Evolutionary conservation across 2,329 filamentous ascomycete genomes (phyloP).

Genomic region (Colletotrichum graminicola): DNA sequence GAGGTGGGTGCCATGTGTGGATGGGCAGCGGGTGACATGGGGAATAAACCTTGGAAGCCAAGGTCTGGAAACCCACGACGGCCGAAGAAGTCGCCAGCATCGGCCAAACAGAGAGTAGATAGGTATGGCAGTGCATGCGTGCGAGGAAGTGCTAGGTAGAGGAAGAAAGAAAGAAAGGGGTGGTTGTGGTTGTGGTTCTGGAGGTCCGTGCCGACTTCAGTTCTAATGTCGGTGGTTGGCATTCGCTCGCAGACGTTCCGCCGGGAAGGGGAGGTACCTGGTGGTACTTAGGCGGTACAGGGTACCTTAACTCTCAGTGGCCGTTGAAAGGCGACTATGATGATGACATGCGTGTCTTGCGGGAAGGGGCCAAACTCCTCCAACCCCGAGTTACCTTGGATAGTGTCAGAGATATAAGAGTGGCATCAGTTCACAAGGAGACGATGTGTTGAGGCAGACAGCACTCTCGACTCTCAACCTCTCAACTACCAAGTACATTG

Average conservation of each 20-base stretch:
- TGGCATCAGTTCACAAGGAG: neutral
- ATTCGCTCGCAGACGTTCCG: constrained; percentile 3
- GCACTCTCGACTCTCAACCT: neutral
- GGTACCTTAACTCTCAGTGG: neutral
- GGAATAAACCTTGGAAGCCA: neutral
- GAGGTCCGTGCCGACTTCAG: constrained; percentile 16
- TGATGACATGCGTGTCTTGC: neutral
- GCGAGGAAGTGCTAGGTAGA: neutral
- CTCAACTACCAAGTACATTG: neutral
- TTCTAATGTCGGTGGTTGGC: constrained; percentile 4
- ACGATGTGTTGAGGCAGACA: neutral
- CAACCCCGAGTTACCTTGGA: neutral
- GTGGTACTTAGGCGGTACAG: constrained; percentile 3
- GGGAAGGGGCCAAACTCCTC: constrained; percentile 11
- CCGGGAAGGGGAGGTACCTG: neutral
- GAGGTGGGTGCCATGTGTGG: neutral
- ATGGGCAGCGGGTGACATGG: neutral
- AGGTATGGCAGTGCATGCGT: neutral
- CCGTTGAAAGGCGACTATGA: constrained; percentile 1
- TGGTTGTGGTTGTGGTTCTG: constrained; percentile 16
- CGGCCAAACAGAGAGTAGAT: neutral
- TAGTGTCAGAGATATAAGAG: constrained; percentile 1
- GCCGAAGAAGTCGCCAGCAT: neutral
- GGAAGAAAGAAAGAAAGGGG: neutral
- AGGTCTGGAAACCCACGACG: neutral